phyloP scores from a whole-genome alignment of 2,329 filamentous ascomycete genomes.

The Capronia coronata region DNA sequence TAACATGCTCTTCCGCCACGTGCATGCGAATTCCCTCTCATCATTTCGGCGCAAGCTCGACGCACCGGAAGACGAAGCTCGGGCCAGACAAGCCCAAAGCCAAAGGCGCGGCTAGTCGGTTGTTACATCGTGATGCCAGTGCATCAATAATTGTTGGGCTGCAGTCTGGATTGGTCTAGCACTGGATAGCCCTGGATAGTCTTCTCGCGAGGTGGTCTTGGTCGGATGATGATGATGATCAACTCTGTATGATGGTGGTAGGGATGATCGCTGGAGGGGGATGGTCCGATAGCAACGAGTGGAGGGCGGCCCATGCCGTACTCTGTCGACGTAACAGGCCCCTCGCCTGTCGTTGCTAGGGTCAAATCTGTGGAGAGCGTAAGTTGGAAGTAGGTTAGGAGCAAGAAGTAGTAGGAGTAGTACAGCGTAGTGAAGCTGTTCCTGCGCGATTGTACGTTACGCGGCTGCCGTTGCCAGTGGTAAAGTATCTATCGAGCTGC shows the following conservation, averaged over 20 bases:
- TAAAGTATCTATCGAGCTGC: too few species aligned
- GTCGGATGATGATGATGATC: background rate
- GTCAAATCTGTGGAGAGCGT: background rate
- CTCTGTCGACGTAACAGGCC: background rate
- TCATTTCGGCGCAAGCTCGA: background rate
- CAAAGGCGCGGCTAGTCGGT: background rate
- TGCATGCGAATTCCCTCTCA: background rate
- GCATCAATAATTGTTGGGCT: background rate
- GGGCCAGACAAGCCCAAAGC: background rate
- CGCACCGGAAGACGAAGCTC: background rate
- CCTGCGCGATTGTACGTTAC: too few species aligned
- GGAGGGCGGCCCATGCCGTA: background rate
- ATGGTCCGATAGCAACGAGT: background rate
- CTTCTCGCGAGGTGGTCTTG: background rate
- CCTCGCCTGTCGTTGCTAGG: background rate
- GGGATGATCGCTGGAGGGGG: background rate
- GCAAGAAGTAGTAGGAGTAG: background rate
- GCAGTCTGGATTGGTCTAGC: background rate
- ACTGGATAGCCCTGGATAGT: background rate
- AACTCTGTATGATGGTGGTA: background rate
- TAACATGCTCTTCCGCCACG: slow-evolving; percentile 1
- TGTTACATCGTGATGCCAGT: background rate
- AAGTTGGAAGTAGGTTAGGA: background rate
- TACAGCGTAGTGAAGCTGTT: background rate
- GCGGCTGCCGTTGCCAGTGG: too few species aligned